phyloP scores from a whole-genome alignment of 345 rosid species.

The Gynandropsis gynandra region DNA sequence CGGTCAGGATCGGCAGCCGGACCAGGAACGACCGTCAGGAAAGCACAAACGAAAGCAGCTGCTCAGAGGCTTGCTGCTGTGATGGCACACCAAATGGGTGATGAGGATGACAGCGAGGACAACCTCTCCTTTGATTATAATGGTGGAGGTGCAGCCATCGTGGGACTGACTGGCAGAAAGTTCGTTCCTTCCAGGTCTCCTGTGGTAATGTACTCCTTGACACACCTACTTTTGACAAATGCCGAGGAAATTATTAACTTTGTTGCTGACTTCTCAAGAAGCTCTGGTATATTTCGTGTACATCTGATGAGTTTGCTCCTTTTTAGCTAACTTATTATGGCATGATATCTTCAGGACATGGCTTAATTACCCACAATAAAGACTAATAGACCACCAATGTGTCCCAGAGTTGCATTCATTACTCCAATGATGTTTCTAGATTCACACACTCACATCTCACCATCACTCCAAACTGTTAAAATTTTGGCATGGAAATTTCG shows the following conservation, averaged over 20 bases:
- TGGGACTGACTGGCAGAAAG: conserved; percentile 56
- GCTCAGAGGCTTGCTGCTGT: conserved; percentile 80
- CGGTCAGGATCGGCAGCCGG: conserved; percentile 56
- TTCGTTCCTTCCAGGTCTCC: conserved; percentile 48
- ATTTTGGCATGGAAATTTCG: neutral
- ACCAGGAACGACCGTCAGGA: conserved; percentile 34
- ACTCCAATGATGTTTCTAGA: too few relatives aligned
- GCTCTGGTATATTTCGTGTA: too few relatives aligned
- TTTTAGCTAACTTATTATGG: too few relatives aligned
- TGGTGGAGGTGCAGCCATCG: conserved; percentile 30
- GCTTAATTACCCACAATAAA: too few relatives aligned
- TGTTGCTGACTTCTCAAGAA: too few relatives aligned
- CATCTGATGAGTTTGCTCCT: too few relatives aligned
- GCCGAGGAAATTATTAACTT: too few relatives aligned
- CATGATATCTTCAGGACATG: too few relatives aligned
- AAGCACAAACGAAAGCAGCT: conserved; percentile 87
- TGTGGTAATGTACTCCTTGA: conserved; percentile 30
- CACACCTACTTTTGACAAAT: too few relatives aligned
- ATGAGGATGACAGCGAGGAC: conserved; percentile 46
- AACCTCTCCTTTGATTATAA: conserved; percentile 37
- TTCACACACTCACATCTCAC: conserved; percentile 1
- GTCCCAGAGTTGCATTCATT: too few relatives aligned
- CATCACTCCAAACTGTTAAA: neutral
- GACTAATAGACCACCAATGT: too few relatives aligned
- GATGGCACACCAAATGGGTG: conserved; percentile 47